phyloP scores from a whole-genome alignment of 2,329 filamentous ascomycete genomes.

The Fusarium illudens region DNA sequence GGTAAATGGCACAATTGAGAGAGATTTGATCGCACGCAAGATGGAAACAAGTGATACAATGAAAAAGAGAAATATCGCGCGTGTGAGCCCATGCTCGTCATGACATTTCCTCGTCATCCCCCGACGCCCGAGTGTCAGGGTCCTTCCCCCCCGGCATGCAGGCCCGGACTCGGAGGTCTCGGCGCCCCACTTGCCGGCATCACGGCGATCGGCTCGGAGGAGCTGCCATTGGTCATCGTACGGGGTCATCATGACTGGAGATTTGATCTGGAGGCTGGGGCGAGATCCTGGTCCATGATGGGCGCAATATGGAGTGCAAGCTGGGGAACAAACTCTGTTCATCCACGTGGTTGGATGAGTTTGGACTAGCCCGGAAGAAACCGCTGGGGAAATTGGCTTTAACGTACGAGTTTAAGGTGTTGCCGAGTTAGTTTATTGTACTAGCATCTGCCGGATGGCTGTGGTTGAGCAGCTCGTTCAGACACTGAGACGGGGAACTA shows the following conservation, averaged over 20 bases:
- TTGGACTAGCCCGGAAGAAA: background rate
- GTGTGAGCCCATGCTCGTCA: background rate
- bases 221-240: slow-evolving; percentile 12
- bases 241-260: background rate
- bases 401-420: background rate
- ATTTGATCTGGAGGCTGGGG: background rate
- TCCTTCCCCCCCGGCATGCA: background rate
- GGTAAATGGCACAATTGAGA: background rate
- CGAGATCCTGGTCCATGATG: background rate
- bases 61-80: background rate
- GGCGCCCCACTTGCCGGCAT: slow-evolving; percentile 12
- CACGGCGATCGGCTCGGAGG: slow-evolving; percentile 18
- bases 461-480: too few species aligned
- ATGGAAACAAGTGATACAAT: background rate
- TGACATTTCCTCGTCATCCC: background rate
- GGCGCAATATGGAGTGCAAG: background rate
- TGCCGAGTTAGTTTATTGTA: too few species aligned
- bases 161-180: slow-evolving; percentile 14
- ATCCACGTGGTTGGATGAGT: background rate
- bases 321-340: background rate
- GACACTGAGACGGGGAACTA: too few species aligned
- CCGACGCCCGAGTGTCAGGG: slow-evolving; percentile 28
- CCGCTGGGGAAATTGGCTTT: background rate
- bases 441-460: too few species aligned
- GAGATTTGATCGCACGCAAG: background rate